Percentiles rank a stretch among this genome's conserved stretches.
phyloP scores from a whole-genome alignment of 179 eudicot species.

The Beta macrorhiza region DNA sequence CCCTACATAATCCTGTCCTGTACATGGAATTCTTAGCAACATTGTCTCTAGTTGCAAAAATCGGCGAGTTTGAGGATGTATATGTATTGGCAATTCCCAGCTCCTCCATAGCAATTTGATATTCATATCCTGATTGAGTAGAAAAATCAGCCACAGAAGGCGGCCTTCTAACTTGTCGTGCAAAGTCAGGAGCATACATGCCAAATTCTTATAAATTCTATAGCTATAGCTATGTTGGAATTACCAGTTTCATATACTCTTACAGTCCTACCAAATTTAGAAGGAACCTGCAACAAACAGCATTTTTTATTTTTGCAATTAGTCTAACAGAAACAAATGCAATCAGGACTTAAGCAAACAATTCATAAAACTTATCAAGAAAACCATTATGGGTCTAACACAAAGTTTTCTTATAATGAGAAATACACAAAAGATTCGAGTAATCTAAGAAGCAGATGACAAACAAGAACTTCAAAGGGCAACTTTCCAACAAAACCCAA shows the following conservation, averaged over 20 bases:
- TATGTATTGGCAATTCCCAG: background rate
- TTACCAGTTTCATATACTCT: background rate
- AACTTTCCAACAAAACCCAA: background rate
- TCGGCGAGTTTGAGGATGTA: background rate
- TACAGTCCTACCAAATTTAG: background rate
- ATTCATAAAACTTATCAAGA: background rate
- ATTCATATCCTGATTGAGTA: background rate
- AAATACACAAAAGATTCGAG: too few species aligned
- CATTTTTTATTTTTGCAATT: background rate
- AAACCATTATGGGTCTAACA: too few species aligned
- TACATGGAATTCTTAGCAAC: background rate
- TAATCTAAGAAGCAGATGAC: background rate
- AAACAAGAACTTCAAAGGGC: background rate
- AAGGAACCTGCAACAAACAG: slow-evolving; percentile 22
- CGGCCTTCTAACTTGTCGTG: background rate
- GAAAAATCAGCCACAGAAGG: background rate
- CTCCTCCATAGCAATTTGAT: background rate
- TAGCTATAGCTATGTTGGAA: background rate
- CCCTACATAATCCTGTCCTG: slow-evolving; percentile 20
- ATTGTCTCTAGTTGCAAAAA: background rate
- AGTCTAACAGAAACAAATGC: background rate
- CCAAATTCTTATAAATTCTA: background rate
- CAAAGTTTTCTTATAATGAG: too few species aligned
- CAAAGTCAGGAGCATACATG: slow-evolving; percentile 19
- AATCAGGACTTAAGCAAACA: background rate